phyloP scores from a whole-genome alignment of 345 rosid species.

The Euphorbia peplus region DNA sequence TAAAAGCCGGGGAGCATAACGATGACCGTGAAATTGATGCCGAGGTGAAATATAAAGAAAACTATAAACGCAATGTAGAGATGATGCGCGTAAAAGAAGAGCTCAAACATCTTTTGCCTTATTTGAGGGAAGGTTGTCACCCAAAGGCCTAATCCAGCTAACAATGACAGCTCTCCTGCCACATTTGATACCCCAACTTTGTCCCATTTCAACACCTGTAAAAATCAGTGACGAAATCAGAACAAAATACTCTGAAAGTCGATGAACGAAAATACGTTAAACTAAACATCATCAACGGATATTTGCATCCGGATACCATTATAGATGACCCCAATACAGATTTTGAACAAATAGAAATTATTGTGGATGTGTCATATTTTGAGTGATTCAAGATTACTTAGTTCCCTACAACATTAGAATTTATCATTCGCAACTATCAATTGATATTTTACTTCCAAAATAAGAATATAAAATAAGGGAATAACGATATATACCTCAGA shows the following conservation, averaged over 20 bases:
- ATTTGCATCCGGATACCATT: too few relatives aligned
- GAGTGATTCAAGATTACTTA: too few relatives aligned
- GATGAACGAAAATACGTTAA: too few relatives aligned
- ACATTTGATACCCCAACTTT: slow-evolving; percentile 41
- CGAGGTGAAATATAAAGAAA: slow-evolving; percentile 65
- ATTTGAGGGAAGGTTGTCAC: slow-evolving; percentile 52
- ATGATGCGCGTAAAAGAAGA: slow-evolving; percentile 73
- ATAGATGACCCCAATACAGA: too few relatives aligned
- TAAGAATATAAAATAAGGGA: background rate
- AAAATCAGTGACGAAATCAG: too few relatives aligned
- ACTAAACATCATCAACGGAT: too few relatives aligned
- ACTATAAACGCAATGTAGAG: slow-evolving; percentile 63
- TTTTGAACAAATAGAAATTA: too few relatives aligned
- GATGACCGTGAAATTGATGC: slow-evolving; percentile 43
- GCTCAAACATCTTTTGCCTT: slow-evolving; percentile 63
- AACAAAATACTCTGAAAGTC: too few relatives aligned
- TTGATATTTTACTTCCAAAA: too few relatives aligned
- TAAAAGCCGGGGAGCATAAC: slow-evolving; percentile 74
- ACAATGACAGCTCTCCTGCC: slow-evolving; percentile 69
- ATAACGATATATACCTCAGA: slow-evolving; percentile 41
- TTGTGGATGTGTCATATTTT: too few relatives aligned
- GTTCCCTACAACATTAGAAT: too few relatives aligned
- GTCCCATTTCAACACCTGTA: slow-evolving; percentile 58
- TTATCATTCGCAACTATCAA: too few relatives aligned
- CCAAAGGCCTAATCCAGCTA: slow-evolving; percentile 62